Evolutionary conservation across 2,329 filamentous ascomycete genomes (phyloP).

Genomic region (Phoma herbarum): DNA sequence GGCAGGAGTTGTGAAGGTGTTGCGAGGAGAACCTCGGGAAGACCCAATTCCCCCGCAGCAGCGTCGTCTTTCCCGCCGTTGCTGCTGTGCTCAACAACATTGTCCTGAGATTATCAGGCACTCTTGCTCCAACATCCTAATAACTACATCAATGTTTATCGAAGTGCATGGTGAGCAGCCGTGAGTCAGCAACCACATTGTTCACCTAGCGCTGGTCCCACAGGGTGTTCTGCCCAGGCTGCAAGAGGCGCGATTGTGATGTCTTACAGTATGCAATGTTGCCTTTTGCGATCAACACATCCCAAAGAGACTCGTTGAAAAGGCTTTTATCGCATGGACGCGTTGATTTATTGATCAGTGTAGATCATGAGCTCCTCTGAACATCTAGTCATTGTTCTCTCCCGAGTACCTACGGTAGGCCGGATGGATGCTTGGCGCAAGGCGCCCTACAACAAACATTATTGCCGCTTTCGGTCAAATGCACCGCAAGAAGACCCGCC

Average conservation of each 20-base stretch:
- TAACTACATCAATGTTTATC: background rate
- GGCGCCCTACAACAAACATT: background rate
- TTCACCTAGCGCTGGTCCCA: background rate
- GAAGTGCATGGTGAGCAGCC: background rate
- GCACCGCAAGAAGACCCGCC: no score
- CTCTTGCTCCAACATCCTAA: background rate
- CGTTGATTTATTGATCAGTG: no score
- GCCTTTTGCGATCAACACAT: background rate
- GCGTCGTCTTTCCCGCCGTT: background rate
- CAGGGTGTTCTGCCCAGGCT: background rate
- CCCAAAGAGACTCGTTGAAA: background rate
- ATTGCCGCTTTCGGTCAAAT: background rate
- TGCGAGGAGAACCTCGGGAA: conserved; percentile 15
- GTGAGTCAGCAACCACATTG: background rate
- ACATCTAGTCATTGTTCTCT: no score
- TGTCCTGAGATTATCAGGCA: background rate
- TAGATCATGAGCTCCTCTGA: no score
- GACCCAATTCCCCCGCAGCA: conserved; percentile 11
- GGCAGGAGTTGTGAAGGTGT: conserved; percentile 14
- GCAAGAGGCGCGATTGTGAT: background rate
- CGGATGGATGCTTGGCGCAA: no score
- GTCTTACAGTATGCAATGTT: background rate
- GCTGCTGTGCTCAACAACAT: background rate
- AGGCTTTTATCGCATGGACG: background rate
- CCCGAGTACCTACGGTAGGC: no score